Base-by-base conservation (phyloP, 345 rosid genomes). In the Camelina laxa region DNA sequence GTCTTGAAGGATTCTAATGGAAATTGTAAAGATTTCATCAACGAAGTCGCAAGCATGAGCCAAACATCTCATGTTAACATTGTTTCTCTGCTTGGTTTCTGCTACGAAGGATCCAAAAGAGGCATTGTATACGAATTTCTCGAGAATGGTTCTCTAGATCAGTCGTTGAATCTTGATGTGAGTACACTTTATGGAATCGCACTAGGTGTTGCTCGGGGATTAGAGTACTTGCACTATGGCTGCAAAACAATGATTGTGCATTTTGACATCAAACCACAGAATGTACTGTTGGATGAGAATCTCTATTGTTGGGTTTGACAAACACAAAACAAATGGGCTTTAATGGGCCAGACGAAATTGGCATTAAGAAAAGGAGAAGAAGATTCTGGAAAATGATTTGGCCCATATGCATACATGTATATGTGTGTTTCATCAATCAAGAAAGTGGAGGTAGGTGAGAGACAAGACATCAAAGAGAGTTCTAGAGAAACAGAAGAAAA, bases 261-360 rank as follows among this genome's bases (percentile, higher is more conserved):
- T 49, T 82, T 85, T 9, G 84, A 85, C 67, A 85, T 84, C 7
- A 85, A 87, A 33, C 88, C 88, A 16, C 88, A 83, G 1, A 83
- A 83, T 49, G 79, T 87, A 14, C 70, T 87, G 16, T 67, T 85
- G 11, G 81, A 85, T 38, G 69, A 79, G 0, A 45, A 80, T 13
- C 82, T 87, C 3, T n/a, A n/a, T 84, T 80, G 24, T 14, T 38
- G 42, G 35, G 35, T 31, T 38, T 38, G 12, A 31, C 8, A 31
- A 31, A 31, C 35, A 31, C 35, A 31, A 6, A 31, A 5, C 24
- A 0, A 31, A 5, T 31, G 35, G 35, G 35, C 35, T 1, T 5
- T 31, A 31, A 31, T 31, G 35, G 35, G 7, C 7, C 7, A 31
- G 7, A 5, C 35, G 7, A 5, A 31, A 31, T 5, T 31, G 35